These are phyloP conservation scores for Termitomyces sp. DNA, from an alignment of 768 basidiomycete genomes.

Conservation along the genomic window DNA sequence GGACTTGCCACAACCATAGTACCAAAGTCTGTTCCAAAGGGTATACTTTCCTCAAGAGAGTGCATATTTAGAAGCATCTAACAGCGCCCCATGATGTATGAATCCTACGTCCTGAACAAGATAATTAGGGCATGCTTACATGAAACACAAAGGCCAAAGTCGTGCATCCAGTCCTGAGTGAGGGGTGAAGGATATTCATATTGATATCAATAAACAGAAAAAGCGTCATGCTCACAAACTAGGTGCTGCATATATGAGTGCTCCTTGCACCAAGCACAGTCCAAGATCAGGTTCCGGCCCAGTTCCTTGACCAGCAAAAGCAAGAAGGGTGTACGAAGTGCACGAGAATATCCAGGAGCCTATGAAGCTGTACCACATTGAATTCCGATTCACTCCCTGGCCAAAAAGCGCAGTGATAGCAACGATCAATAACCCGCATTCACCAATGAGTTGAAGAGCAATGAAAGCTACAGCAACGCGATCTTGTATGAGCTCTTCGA, in stretches of 20 bases:
- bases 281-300: slow-evolving; percentile 20
- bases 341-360: slow-evolving; percentile 28
- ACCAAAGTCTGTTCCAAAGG: slow-evolving; percentile 14
- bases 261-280: slow-evolving; percentile 26
- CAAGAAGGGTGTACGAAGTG: slow-evolving; percentile 28
- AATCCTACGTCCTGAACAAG: too few species aligned
- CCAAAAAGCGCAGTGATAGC: slow-evolving; percentile 25
- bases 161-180: slow-evolving; percentile 24
- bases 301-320: slow-evolving; percentile 28
- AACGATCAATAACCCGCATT: slow-evolving; percentile 21
- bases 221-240: slow-evolving; percentile 21
- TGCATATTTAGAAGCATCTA: slow-evolving; percentile 29
- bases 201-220: not conserved
- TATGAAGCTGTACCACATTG: slow-evolving; percentile 33
- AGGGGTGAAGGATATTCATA: not conserved
- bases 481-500: slow-evolving; percentile 6
- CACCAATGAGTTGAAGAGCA: slow-evolving; percentile 25
- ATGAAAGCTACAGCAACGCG: slow-evolving; percentile 25
- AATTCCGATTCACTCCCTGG: slow-evolving; percentile 25
- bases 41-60: slow-evolving; percentile 16
- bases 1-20: slow-evolving; percentile 21
- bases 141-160: slow-evolving; percentile 28
- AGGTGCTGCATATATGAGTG: slow-evolving; percentile 30
- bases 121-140: slow-evolving; percentile 15
- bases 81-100: too few species aligned